phyloP scores from a whole-genome alignment of 345 rosid genomes.

The Populus deltoides region DNA sequence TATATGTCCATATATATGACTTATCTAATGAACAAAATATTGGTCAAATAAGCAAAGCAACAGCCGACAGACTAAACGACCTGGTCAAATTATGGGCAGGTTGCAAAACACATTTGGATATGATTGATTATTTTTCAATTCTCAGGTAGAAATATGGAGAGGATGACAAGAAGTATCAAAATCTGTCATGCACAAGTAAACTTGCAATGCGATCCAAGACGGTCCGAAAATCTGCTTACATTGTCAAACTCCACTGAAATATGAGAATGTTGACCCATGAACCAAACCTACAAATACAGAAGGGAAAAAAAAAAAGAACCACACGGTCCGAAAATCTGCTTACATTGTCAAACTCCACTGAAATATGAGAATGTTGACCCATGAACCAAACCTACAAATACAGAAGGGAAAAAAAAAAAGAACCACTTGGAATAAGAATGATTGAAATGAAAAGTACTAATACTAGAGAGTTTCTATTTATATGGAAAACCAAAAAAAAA shows the following conservation, averaged over 20 bases:
- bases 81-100: background rate
- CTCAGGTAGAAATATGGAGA: background rate
- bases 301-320: background rate
- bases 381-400: slow-evolving; percentile 62
- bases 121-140: background rate
- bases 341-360: slow-evolving; percentile 70
- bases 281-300: slow-evolving; percentile 55
- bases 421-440: slow-evolving; percentile 26
- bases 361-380: slow-evolving; percentile 73
- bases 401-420: slow-evolving; percentile 13
- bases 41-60: background rate
- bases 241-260: slow-evolving; percentile 67
- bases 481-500: background rate
- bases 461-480: background rate
- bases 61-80: background rate
- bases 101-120: background rate
- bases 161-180: slow-evolving; percentile 4
- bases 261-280: slow-evolving; percentile 75
- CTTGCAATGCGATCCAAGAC: background rate
- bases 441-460: background rate
- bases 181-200: background rate
- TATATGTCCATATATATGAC: background rate
- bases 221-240: slow-evolving; percentile 38
- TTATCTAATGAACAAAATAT: background rate
- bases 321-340: slow-evolving; percentile 21